Conservation (phyloP, 371 early-diverging fungal species). For the Parasitella parasitica region DNA sequence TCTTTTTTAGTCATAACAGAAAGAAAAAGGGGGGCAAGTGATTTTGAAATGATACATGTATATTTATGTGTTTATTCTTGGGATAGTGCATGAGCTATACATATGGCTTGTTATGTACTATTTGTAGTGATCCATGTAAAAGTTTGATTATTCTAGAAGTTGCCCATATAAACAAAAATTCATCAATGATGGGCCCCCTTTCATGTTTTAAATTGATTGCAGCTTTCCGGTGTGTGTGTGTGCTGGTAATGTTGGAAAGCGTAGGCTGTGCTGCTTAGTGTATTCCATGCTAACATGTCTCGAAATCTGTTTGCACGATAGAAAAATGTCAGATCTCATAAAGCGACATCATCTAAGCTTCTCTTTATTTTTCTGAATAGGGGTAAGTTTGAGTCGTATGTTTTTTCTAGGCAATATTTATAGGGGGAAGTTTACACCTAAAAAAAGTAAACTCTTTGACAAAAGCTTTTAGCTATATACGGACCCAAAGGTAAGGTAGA, state of each 20-base stretch:
- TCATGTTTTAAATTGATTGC: too few species aligned
- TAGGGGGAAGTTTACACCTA: neutral
- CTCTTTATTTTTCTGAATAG: neutral
- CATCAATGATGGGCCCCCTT: neutral
- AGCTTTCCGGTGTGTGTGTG: too few species aligned
- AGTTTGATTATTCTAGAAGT: conserved; percentile 11
- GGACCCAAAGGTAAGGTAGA: conserved; percentile 1
- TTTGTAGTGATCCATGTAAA: neutral
- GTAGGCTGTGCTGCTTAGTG: too few species aligned
- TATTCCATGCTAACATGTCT: too few species aligned
- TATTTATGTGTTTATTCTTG: conserved; percentile 10
- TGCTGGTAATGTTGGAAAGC: too few species aligned
- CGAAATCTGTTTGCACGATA: too few species aligned
- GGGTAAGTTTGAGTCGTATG: neutral
- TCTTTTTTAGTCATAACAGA: neutral
- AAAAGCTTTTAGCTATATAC: conserved; percentile 4
- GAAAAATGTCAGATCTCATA: too few species aligned
- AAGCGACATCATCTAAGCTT: too few species aligned
- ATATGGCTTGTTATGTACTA: neutral
- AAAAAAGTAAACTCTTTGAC: conserved; percentile 4
- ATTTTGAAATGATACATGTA: neutral
- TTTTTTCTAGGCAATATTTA: neutral
- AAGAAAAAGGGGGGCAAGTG: neutral
- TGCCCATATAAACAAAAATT: neutral
- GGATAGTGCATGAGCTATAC: conserved; percentile 9